A percentile compares a stretch with the other conserved stretches of the same genome.
These are phyloP conservation scores for Rhodotorula sp. DNA, from an alignment of 1,284 basidiomycete species.

Conservation along the genomic window DNA sequence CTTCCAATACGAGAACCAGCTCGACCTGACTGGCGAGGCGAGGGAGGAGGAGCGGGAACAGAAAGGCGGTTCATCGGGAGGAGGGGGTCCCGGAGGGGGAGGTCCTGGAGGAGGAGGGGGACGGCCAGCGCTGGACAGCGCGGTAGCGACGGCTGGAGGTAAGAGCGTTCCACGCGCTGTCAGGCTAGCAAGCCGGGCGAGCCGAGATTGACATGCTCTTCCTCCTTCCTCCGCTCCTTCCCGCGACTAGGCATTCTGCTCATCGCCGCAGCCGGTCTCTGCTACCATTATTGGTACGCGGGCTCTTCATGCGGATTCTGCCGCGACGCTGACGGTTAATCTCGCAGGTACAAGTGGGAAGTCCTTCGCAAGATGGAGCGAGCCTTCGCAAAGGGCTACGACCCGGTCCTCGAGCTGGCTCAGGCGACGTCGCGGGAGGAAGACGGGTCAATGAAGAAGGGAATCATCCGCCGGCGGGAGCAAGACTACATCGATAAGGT, in stretches of 20 bases:
- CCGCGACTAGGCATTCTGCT: slow-evolving; percentile 8
- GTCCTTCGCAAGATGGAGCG: slow-evolving; percentile 43
- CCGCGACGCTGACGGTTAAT: background rate
- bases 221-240: background rate
- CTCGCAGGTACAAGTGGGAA: slow-evolving; percentile 41
- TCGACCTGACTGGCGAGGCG: slow-evolving; percentile 1
- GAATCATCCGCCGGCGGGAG: slow-evolving; percentile 38
- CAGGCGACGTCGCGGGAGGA: slow-evolving; percentile 19
- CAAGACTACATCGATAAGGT: slow-evolving; percentile 42
- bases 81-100: background rate
- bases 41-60: slow-evolving; percentile 8
- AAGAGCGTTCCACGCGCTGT: background rate
- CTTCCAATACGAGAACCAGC: slow-evolving; percentile 15
- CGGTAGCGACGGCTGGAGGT: slow-evolving; percentile 31
- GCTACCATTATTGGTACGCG: slow-evolving; percentile 38
- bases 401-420: slow-evolving; percentile 43
- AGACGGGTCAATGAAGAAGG: slow-evolving; percentile 21
- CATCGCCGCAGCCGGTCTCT: slow-evolving; percentile 19
- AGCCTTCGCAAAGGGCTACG: slow-evolving; percentile 42
- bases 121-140: slow-evolving; percentile 17
- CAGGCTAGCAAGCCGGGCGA: no score
- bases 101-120: slow-evolving; percentile 8
- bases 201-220: no score
- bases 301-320: no score
- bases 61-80: background rate